Evolutionary conservation across 257 asterid genomes (phyloP), one percentile per base, ranked within the genome.

Genomic region (Solanum dulcamara): DNA sequence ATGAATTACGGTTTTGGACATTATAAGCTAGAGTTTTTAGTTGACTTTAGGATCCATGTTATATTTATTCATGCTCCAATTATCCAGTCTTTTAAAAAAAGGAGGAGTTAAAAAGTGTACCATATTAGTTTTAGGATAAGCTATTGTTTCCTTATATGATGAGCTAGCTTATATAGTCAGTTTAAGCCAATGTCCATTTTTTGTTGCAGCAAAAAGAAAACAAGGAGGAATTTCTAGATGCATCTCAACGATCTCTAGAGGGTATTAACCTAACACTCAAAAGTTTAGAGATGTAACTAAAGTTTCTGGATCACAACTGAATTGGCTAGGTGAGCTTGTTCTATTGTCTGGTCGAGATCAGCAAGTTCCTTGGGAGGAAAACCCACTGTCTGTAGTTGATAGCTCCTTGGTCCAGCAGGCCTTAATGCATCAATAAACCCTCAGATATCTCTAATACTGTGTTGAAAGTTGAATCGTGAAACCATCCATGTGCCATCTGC

Each of bases 401-500:
- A 95, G 84, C 81, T 83, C 84, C 90, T 87, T 7, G 93, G 87
- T 10, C 93, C 94, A 66, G 87, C 90, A 4, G 93, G 93, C 64
- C 95, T 90, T 0, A 97, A 91, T 35, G 97, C 94, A 84, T 93
- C 98, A 20, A 93, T 94, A 90, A 93, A 94, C 33, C 93, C 93
- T 28, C 95, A 88, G 72, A 95, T 89, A 90, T 95, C 97, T 85
- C 95, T 88, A 82, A 94, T 85, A 0, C 93, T 94, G 37, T 94
- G 98, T 89, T 90, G 81, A 87, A 83, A 85, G 89, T 95, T 94
- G 91, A 95, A 95, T 10, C 92, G 96, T 10, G 97, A 92, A 66
- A 95, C 89, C 93, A 93, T 90, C 60, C 97, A 92, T 0, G 98
- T 93, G 2, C 98, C 98, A 86, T 95, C 98, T 2, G 97, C 98